Percentiles rank a stretch among this genome's conserved stretches.
These are phyloP conservation scores for Globisporangium lucens DNA, from an alignment of 352 stramenopile genomes.

Conservation along the genomic window DNA sequence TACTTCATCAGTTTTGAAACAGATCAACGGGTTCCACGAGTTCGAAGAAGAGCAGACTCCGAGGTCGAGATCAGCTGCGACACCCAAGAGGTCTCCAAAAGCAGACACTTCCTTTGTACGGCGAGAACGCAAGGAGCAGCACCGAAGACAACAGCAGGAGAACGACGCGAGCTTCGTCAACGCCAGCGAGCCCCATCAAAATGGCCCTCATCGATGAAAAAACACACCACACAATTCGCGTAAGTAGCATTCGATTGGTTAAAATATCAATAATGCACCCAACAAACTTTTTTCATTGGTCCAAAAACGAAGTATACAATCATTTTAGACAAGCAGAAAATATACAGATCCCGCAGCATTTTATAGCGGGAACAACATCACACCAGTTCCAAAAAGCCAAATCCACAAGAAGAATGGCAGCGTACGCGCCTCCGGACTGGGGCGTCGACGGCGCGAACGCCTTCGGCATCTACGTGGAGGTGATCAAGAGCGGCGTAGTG, in stretches of 20 bases:
- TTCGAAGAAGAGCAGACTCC: neutral
- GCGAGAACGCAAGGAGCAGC: neutral
- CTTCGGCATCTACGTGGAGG: slow-evolving; percentile 59
- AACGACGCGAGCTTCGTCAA: neutral
- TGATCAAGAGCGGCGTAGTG: slow-evolving; percentile 62
- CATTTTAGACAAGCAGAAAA: neutral
- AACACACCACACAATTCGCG: too few relatives aligned
- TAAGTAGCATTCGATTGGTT: neutral
- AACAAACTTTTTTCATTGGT: neutral
- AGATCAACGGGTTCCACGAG: neutral
- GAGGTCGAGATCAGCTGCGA: neutral
- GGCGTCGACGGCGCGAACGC: slow-evolving; percentile 39
- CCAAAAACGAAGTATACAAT: neutral
- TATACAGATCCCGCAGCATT: neutral
- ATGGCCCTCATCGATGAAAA: too few relatives aligned
- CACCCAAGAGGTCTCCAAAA: neutral
- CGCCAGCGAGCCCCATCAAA: neutral
- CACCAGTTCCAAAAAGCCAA: neutral
- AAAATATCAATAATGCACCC: neutral
- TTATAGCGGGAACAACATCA: neutral
- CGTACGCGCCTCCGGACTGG: slow-evolving; percentile 54
- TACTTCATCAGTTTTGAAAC: neutral
- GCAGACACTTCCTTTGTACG: neutral
- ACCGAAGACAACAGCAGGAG: neutral
- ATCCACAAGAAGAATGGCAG: slow-evolving; percentile 16